Percentiles rank a stretch among this genome's conserved stretches.
Evolutionary conservation across 495 filamentous ascomycete genomes (phyloP).

Genomic region (Talaromyces trachyspermus): DNA sequence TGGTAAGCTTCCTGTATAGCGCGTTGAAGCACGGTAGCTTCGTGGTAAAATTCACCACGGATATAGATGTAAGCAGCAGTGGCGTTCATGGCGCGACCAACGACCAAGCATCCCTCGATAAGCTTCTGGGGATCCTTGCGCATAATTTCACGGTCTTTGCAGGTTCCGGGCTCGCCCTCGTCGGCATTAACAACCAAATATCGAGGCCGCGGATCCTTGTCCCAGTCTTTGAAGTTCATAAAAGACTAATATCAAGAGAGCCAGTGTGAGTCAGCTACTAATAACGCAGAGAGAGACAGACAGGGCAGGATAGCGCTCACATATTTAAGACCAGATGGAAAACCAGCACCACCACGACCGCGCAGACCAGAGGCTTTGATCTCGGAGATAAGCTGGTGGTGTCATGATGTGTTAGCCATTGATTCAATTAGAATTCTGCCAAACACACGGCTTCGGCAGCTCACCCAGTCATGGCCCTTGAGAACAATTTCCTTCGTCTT

Average conservation of each 20-base stretch:
- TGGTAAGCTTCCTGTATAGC: constrained; percentile 97
- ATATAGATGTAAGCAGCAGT: constrained; percentile 99
- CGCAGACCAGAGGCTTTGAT: constrained; percentile 93
- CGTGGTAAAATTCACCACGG: constrained; percentile 96
- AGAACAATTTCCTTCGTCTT: constrained; percentile 97
- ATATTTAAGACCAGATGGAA: constrained; percentile 98
- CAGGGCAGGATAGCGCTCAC: constrained; percentile 40
- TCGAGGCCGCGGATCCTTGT: constrained; percentile 91
- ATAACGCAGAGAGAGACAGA: too few species aligned
- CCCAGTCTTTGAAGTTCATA: constrained; percentile 99
- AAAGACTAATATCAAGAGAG: constrained; percentile 72
- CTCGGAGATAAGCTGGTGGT: constrained; percentile 75
- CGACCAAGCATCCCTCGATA: constrained; percentile 92
- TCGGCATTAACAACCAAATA: constrained; percentile 98
- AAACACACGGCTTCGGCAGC: constrained; percentile 18
- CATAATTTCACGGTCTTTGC: constrained; percentile 99
- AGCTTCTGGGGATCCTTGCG: constrained; percentile 99
- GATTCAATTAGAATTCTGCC: background rate
- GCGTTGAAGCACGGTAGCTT: constrained; percentile 85
- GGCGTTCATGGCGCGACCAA: constrained; percentile 95
- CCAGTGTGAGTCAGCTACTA: constrained; percentile 14
- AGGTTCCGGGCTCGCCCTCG: constrained; percentile 97
- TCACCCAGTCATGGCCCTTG: constrained; percentile 95
- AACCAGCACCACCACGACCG: constrained; percentile 94
- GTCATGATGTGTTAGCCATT: background rate